Evolutionary conservation across 495 filamentous ascomycete genomes (phyloP), one percentile per base, ranked within the genome.

Genomic region (Penicillium samsonianum): DNA sequence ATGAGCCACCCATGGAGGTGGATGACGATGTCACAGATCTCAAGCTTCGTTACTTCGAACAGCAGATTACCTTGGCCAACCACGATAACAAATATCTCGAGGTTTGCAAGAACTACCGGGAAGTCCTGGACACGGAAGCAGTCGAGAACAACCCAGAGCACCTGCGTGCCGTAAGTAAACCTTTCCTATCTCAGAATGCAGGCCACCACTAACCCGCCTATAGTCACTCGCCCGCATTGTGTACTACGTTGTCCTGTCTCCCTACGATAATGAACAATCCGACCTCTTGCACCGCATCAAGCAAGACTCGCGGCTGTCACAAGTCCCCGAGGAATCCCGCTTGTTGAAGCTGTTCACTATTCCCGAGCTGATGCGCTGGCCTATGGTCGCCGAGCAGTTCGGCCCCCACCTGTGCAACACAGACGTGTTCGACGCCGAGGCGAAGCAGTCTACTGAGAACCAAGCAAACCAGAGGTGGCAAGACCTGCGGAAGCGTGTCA

Each of bases 241-340:
- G 75, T 98, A 94, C 80, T 98, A 95, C 77, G 85, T 97, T 68
- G 92, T 97, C 59, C 89, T 98, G 55, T 88, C 94, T 9, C 92
- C 95, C 11, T 90, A 98, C 76, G 93, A 97, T 80, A 98, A 98
- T 75, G 94, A 98, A 68, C 94, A 98, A 75, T 93, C 91, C 65
- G 94, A 98, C 60, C 89, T 98, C 46, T 82, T 98, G 59, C 94
- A 98, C 75, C 90, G 94, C 63, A 87, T 98, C 67, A 84, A 90
- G 71, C 71, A 81, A 69, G 78, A 83, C 63, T 67, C 82, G 42
- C 85, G 89, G 37, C 84, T 88, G 60, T 72, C 83, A 4, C 83
- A 82, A 59, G 81, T 96, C 26, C 80, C 90, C 35, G 76, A 84
- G 50, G 92, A 96, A 57, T 83, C 86, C 19, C 82, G 88, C 63